These are phyloP conservation scores for Sarcocystis neurona DNA, from an alignment of 169 alveolate species.

Conservation along the genomic window DNA sequence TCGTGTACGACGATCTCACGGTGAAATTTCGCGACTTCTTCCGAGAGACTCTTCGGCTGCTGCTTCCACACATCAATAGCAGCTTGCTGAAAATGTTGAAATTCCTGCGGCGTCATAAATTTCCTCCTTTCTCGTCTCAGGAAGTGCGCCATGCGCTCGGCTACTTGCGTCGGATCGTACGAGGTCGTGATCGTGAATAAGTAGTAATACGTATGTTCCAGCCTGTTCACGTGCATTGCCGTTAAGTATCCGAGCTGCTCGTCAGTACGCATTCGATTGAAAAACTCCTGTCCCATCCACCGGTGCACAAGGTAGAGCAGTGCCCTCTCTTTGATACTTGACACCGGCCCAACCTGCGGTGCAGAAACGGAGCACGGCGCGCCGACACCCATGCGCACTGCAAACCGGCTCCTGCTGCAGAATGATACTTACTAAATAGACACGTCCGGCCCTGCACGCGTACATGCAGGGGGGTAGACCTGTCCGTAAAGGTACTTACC, in stretches of 20 bases:
- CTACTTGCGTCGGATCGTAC: conserved; percentile 21
- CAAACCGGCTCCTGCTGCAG: too few species aligned
- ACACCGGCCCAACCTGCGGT: conserved; percentile 27
- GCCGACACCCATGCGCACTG: too few species aligned
- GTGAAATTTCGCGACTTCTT: neutral
- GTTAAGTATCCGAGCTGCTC: conserved; percentile 43
- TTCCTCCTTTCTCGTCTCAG: neutral
- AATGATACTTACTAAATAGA: too few species aligned
- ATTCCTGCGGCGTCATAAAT: neutral
- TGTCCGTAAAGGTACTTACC: too few species aligned
- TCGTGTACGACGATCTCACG: neutral
- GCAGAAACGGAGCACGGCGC: neutral
- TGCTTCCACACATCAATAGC: conserved; percentile 28
- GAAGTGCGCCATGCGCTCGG: neutral
- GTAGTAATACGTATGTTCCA: conserved; percentile 1
- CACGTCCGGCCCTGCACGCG: too few species aligned
- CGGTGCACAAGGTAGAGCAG: neutral
- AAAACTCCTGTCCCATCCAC: conserved; percentile 33
- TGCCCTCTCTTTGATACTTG: conserved; percentile 18
- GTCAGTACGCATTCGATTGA: conserved; percentile 25
- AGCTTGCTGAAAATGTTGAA: neutral
- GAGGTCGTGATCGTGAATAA: neutral
- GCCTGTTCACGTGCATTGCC: neutral
- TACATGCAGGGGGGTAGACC: too few species aligned
- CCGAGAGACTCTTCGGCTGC: conserved; percentile 22